Evolutionary conservation across 441 rosid species (phyloP), one percentile per base, ranked within the genome.

Genomic region (Brassica hybrid): DNA sequence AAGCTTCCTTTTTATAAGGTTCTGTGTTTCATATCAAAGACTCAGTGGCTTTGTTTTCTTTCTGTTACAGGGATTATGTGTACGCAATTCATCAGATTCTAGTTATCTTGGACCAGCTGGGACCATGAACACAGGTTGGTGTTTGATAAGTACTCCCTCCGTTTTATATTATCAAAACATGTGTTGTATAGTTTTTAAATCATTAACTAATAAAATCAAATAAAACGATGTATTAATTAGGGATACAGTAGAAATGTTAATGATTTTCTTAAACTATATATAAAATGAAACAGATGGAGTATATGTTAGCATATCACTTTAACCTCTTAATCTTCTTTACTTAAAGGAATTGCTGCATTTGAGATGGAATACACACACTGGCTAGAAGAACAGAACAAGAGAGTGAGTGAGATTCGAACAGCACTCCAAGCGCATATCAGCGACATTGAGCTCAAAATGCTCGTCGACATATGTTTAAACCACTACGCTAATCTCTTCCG

Each of bases 341-440:
- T 72, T 71, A 82, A 10, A 88, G 89, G 85, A 59, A 83, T 89
- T 72, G 82, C 83, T 61, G 67, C 89, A 38, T 89, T 89, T 69
- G 91, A 89, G 83, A 89, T 89, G 84, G 91, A 89, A 72, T 86
- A 89, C 67, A 73, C 67, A 57, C 86, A 81, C 79, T 89, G 90
- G 90, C 80, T 89, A 57, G 88, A 85, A 27, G 90, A 89, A 73
- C 94, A 88, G 38, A 79, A 76, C 57, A 82, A 74, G 61, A 85
- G 86, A 83, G 81, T 80, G 34, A 71, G 78, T 75, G 91, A 89
- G 79, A 83, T 89, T 52, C 60, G 85, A 75, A 85, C 48, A 68
- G 91, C 91, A 10, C 73, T 88, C 63, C 87, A 84, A 73, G 83
- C 85, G 25, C 88, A 83, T 63, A 73, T 84, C 67, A 82, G 87